Evolutionary conservation across 1,284 basidiomycete species (phyloP).

Genomic region (Hemileia vastatrix): DNA sequence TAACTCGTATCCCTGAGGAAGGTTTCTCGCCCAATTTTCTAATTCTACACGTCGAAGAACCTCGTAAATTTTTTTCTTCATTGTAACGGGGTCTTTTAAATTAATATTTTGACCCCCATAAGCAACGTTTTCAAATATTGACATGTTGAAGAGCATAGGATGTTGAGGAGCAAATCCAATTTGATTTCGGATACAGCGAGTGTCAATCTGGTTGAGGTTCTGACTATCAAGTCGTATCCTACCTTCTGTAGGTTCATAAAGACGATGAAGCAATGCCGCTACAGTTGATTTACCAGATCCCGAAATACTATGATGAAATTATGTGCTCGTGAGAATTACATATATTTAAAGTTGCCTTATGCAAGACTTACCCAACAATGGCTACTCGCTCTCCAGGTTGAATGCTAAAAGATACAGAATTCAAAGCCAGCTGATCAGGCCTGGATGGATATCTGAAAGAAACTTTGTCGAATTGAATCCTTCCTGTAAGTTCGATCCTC

Average conservation of each 20-base stretch:
- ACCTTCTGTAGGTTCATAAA: constrained; percentile 69
- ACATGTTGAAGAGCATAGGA: constrained; percentile 74
- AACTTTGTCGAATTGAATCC: constrained; percentile 61
- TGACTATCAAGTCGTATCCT: constrained; percentile 54
- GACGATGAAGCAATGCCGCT: constrained; percentile 65
- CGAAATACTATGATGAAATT: constrained; percentile 51
- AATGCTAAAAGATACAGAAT: constrained; percentile 58
- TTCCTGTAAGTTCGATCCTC: constrained; percentile 49
- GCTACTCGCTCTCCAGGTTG: constrained; percentile 68
- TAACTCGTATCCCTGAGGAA: constrained; percentile 32
- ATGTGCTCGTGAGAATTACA: neutral
- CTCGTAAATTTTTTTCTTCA: constrained; percentile 10
- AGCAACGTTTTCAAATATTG: constrained; percentile 72
- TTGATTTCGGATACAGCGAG: constrained; percentile 64
- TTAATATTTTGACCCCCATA: constrained; percentile 52
- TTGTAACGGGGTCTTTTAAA: neutral
- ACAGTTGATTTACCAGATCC: constrained; percentile 84
- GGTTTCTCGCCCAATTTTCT: constrained; percentile 26
- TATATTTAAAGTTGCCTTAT: no score
- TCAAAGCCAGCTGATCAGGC: constrained; percentile 62
- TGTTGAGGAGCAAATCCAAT: constrained; percentile 76
- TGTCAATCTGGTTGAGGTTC: constrained; percentile 55
- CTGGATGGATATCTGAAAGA: constrained; percentile 72
- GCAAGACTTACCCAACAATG: constrained; percentile 54
- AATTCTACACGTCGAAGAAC: constrained; percentile 31